These are phyloP conservation scores for Telfairia occidentalis DNA, from an alignment of 331 rosid species.

Conservation along the genomic window DNA sequence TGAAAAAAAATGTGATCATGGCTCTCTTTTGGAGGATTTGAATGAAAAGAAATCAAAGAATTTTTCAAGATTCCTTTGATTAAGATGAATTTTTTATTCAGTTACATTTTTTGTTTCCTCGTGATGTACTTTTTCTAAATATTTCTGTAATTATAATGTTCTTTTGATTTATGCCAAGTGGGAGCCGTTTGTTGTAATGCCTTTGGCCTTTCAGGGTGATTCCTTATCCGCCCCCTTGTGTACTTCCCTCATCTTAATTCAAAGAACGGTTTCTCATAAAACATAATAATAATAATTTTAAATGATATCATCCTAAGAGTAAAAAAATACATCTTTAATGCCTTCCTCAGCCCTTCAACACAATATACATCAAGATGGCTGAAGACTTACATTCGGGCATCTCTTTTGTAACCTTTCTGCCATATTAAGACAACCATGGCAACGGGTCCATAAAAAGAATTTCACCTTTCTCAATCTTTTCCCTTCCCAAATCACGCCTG, in stretches of 20 bases:
- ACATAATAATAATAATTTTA: no score
- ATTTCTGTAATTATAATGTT: neutral
- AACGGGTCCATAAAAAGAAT: no score
- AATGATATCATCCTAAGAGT: no score
- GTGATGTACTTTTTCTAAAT: neutral
- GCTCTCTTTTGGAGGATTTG: neutral
- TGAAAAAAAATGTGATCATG: neutral
- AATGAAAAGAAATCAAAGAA: neutral
- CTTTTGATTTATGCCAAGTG: neutral
- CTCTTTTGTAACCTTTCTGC: neutral
- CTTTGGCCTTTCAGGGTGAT: neutral
- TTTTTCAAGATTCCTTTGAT: neutral
- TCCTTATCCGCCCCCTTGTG: neutral
- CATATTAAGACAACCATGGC: neutral
- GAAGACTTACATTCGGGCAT: neutral
- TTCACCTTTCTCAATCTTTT: neutral
- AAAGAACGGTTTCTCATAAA: neutral
- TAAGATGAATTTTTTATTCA: neutral
- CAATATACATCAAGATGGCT: neutral
- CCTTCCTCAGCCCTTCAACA: neutral
- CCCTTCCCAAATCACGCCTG: neutral
- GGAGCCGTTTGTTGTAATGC: neutral
- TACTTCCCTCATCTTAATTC: neutral
- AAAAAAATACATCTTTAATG: no score
- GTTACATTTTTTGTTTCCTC: neutral